A percentile compares a stretch with the other conserved stretches of the same genome.
phyloP scores from a whole-genome alignment of 352 stramenopile species.

The Phytopythium vexans region DNA sequence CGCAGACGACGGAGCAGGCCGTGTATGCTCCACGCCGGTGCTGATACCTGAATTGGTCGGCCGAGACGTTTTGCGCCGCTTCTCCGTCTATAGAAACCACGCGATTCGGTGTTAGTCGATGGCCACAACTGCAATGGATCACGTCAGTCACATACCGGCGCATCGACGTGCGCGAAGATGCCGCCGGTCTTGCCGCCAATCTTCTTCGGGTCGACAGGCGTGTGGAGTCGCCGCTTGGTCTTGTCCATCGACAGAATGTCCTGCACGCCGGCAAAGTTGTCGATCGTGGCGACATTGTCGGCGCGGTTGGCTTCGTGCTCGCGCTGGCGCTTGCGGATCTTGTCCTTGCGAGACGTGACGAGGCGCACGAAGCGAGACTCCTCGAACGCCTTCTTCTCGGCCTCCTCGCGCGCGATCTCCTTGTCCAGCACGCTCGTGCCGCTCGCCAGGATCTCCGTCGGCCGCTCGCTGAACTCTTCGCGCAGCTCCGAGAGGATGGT shows the following conservation, averaged over 20 bases:
- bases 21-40: neutral
- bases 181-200: slow-evolving; percentile 70
- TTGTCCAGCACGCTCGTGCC: slow-evolving; percentile 73
- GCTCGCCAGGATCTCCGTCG: slow-evolving; percentile 61
- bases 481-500: slow-evolving; percentile 80
- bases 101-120: neutral
- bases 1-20: slow-evolving; percentile 1
- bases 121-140: neutral
- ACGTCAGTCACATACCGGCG: slow-evolving; percentile 26
- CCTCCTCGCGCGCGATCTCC: slow-evolving; percentile 75
- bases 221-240: slow-evolving; percentile 61
- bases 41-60: neutral
- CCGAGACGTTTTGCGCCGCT: slow-evolving; percentile 51
- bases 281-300: slow-evolving; percentile 78
- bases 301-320: slow-evolving; percentile 71
- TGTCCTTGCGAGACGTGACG: slow-evolving; percentile 85
- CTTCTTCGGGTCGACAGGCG: slow-evolving; percentile 35
- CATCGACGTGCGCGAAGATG: slow-evolving; percentile 82
- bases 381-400: slow-evolving; percentile 83
- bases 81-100: slow-evolving; percentile 36
- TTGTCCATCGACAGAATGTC: slow-evolving; percentile 76
- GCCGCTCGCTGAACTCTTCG: slow-evolving; percentile 84
- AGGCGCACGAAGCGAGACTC: slow-evolving; percentile 84
- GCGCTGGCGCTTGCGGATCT: slow-evolving; percentile 83
- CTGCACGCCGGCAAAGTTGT: slow-evolving; percentile 84